Evolutionary conservation across 2,329 filamentous ascomycete species (phyloP), one percentile per base, ranked within the genome.

Genomic region (Penicillium decumbens): DNA sequence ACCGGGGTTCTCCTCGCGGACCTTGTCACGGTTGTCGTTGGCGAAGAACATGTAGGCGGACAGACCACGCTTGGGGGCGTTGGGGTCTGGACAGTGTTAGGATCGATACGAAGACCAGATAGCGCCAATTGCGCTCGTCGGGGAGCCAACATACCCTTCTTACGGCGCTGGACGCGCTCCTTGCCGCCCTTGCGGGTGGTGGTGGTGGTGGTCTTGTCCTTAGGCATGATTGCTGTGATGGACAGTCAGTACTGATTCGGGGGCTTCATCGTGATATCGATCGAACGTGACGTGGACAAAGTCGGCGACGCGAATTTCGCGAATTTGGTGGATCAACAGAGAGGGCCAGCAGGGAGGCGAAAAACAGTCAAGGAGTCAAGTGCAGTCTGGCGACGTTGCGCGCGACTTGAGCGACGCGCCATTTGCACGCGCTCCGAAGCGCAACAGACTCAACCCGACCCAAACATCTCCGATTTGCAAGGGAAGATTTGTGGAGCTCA

Each of bases 11-110:
- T 97, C 92, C 72, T 95, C 90, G 65, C 93, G 89, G 64, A 98
- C 93, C 74, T 93, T 95, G 72, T 97, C 92, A 65, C 93, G 91
- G 78, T 96, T 89, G 77, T 97, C 93, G 71, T 97, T 97, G 83
- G 93, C 93, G 74, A 97, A 98, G 87, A 97, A 97, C 93, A 98
- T 98, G 84, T 98, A 98, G 58, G 93, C 93, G 46, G 93, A 97
- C 43, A 98, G 89, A 80, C 92, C 93, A 76, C 93, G 90, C 90
- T 97, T 98, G 73, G 93, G 93, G 54, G 91, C 92, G 77, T 96
- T 96, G 75, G 90, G 90, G 76, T 96, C 91, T 95, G 13, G 35
- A 30, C n/a, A 6, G 37, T 28, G 41, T 61, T 41, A 65, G 60
- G 55, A 50, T 45, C 45, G 37, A 45, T 45, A 9, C 7, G 20